Evolutionary conservation across 2,329 filamentous ascomycete species (phyloP), one percentile per base, ranked within the genome.

Genomic region (Madurella fahalii): DNA sequence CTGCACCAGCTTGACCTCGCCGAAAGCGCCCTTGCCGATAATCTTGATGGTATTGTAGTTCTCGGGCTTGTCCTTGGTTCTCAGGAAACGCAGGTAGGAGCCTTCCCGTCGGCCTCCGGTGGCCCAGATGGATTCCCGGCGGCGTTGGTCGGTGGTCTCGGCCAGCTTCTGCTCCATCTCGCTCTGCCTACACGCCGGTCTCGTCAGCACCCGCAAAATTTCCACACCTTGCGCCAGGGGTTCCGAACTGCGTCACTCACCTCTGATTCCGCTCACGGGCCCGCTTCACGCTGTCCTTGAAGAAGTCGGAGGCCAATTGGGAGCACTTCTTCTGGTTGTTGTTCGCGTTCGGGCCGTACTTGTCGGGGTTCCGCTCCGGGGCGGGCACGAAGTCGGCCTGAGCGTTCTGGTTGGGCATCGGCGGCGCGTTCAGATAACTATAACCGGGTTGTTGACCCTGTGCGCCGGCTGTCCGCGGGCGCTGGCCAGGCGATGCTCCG

Each of bases 11-110:
- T 96, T 95, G 66, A 99, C 94, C 73, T 99, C 94, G 70, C 94
- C 94, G 68, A 99, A 99, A 13, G 94, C 94, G 73, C 94, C 94
- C 79, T 99, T 99, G 68, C 94, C 94, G 65, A 99, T 99, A 64
- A 97, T 93, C 79, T 97, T 97, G 73, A 97, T 81, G 1, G 93
- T 97, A 61, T 85, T 84, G 79, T 97, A 99, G 76, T 97, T 97
- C 64, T 93, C 86, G 11, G 93, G 91, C 72, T 87, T 87, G 70
- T 97, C 92, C 72, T 90, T 93, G 54, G 93, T 96, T 53, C 93
- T 86, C 66, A 97, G 77, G 77, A 97, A 96, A 40, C 93, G 90
- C 60, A 99, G 78, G 72, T 96, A 97, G 66, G 91, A 89, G 48
- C 89, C 90, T 72, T 97, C 93, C 65, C 92, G 90, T 66, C 89